Base-by-base conservation (phyloP, 768 basidiomycete genomes). In the Boletus barrowsii region DNA sequence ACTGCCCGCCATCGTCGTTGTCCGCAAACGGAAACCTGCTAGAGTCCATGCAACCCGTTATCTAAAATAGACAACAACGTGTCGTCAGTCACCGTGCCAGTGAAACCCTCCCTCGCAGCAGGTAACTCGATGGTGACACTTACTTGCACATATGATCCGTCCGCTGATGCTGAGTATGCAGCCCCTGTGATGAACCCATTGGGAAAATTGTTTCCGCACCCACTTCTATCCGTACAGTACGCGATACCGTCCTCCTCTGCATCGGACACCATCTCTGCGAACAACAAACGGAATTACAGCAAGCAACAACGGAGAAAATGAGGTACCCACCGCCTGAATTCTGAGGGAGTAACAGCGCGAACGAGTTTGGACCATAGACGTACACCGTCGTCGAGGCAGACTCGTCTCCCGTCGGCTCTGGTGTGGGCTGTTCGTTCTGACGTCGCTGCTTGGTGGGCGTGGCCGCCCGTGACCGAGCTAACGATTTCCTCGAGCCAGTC, bases 1-100 rank as follows among this genome's bases (percentile, higher is more conserved):
- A 74, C 58, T 81, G 79, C 10, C 80, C 79, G 7, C 79, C 80
- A 5, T 70, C 68, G 40, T 81, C 78, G 18, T 55, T 59, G 15
- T 63, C 61, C 9, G 62, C 62, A 39, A 72, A 75, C 18, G 73
- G 70, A 51, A 68, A 70, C 46, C 54, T 56, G 53, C 44, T 60
- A 9, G 62, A 17, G 14, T 69, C 64, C 42, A 76, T 59, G 47
- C 75, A 76, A n/a, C 75, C 75, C 5, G 75, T 76, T 39, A 76
- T 65, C 75, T 76, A 44, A 36, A 9, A 10, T 24, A 11, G 7
- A n/a, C 14, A 36, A 15, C 6, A 11, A 10, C 6, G 3, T 10
- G 32, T n/a, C 22, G 18, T 49, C 30, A 52, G 30, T n/a, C 14
- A 5, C 17, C 5, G 32, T 43, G 32, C 22, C 17, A 33, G 20